A percentile compares a stretch with the other conserved stretches of the same genome.
These are phyloP conservation scores for Crithidia sp. DNA, from an alignment of 208 protist genomes.

Conservation along the genomic window DNA sequence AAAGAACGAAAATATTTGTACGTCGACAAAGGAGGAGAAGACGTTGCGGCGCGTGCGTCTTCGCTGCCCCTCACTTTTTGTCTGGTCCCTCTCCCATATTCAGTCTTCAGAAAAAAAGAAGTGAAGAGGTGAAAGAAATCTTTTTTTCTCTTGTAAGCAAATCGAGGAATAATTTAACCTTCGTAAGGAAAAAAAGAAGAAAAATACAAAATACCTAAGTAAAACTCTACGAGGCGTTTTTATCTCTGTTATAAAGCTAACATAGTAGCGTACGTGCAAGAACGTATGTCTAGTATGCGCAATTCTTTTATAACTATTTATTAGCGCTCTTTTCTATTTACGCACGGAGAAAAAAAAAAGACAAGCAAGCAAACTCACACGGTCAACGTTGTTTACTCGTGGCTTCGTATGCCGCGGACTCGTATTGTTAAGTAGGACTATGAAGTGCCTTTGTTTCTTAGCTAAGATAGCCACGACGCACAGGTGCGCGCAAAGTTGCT, in stretches of 20 bases:
- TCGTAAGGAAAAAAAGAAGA: slow-evolving; percentile 11
- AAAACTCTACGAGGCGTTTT: slow-evolving; percentile 13
- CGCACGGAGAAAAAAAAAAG: slow-evolving; percentile 20
- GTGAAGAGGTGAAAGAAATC: background rate
- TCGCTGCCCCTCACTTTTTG: background rate
- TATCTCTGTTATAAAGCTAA: slow-evolving; percentile 26
- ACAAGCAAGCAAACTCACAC: slow-evolving; percentile 5
- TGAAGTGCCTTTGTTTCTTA: background rate
- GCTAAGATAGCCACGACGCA: background rate
- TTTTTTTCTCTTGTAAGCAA: slow-evolving; percentile 13
- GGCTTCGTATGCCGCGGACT: background rate
- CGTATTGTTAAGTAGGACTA: slow-evolving; percentile 9
- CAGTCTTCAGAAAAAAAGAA: slow-evolving; percentile 9
- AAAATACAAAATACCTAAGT: slow-evolving; percentile 4
- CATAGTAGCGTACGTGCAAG: slow-evolving; percentile 15
- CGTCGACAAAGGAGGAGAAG: background rate
- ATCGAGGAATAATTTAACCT: slow-evolving; percentile 16
- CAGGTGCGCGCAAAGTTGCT: background rate
- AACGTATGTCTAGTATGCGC: slow-evolving; percentile 11
- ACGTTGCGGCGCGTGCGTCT: background rate
- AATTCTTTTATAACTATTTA: slow-evolving; percentile 22
- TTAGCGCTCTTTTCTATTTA: slow-evolving; percentile 14
- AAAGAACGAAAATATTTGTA: slow-evolving; percentile 1
- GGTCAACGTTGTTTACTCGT: slow-evolving; percentile 8
- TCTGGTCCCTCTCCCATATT: slow-evolving; percentile 10